Evolutionary conservation across 805 yeast species (phyloP).

Genomic region (Candida bentonensis): DNA sequence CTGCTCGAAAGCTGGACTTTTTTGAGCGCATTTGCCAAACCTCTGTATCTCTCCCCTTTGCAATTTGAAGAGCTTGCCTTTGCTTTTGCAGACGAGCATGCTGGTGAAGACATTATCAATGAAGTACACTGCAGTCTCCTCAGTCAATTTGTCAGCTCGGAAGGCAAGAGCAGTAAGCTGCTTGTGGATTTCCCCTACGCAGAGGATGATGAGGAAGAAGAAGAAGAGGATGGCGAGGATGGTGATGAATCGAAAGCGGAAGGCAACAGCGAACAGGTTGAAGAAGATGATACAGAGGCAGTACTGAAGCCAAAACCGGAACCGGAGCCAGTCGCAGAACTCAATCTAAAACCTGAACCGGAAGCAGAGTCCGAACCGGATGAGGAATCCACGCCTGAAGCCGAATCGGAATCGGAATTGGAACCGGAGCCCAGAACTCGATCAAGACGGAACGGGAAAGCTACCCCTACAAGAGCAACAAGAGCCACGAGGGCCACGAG

Average conservation of each 20-base stretch:
- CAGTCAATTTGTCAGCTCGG: conserved; percentile 34
- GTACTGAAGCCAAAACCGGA: neutral
- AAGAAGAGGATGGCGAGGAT: conserved; percentile 13
- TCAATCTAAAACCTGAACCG: too few species aligned
- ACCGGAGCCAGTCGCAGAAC: too few species aligned
- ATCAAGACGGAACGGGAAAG: too few species aligned
- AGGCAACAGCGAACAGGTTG: too few species aligned
- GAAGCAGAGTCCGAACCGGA: too few species aligned
- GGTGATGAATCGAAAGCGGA: too few species aligned
- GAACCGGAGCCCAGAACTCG: too few species aligned
- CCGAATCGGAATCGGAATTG: too few species aligned
- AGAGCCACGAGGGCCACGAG: too few species aligned
- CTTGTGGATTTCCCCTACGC: conserved; percentile 19
- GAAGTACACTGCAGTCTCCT: conserved; percentile 59
- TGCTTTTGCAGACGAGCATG: conserved; percentile 33
- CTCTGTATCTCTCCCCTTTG: conserved; percentile 53
- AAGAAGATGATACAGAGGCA: conserved; percentile 15
- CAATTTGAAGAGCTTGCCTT: conserved; percentile 67
- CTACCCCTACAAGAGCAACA: too few species aligned
- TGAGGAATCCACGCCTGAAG: too few species aligned
- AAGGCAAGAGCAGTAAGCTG: conserved; percentile 27
- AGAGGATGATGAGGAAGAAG: conserved; percentile 17
- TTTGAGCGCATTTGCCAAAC: conserved; percentile 51
- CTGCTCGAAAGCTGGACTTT: conserved; percentile 60
- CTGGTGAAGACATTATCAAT: conserved; percentile 39